phyloP scores from a whole-genome alignment of 1,139 yeast genomes.

The Scheffersomyces titani region DNA sequence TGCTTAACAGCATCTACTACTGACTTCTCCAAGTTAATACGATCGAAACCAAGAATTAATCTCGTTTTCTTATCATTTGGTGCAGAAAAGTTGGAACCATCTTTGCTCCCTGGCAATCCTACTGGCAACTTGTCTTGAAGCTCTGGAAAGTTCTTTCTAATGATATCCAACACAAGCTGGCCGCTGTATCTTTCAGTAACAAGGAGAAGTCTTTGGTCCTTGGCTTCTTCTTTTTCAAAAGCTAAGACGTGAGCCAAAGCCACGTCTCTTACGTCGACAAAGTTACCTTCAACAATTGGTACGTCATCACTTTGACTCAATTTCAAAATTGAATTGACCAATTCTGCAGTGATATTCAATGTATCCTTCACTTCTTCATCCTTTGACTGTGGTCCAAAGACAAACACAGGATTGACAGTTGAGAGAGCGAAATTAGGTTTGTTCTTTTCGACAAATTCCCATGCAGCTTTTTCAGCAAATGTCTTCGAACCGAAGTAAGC shows the following conservation, averaged over 20 bases:
- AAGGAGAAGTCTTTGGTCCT: slow-evolving; percentile 11
- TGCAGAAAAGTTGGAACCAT: slow-evolving; percentile 8
- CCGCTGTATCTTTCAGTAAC: slow-evolving; percentile 19
- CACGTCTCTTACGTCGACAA: slow-evolving; percentile 16
- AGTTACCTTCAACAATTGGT: slow-evolving; percentile 13
- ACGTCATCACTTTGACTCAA: slow-evolving; percentile 14
- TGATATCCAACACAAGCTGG: slow-evolving; percentile 18
- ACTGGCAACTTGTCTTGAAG: slow-evolving; percentile 24
- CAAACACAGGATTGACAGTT: slow-evolving; percentile 33
- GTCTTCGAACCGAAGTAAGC: slow-evolving; percentile 34
- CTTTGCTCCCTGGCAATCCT: slow-evolving; percentile 25
- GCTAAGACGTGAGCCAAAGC: slow-evolving; percentile 15
- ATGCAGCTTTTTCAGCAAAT: slow-evolving; percentile 29
- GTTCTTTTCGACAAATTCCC: slow-evolving; percentile 28
- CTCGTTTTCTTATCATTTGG: slow-evolving; percentile 27
- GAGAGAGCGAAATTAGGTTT: slow-evolving; percentile 20
- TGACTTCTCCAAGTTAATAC: slow-evolving; percentile 35
- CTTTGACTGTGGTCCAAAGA: slow-evolving; percentile 44
- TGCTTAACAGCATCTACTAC: slow-evolving; percentile 48
- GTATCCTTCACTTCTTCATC: slow-evolving; percentile 20
- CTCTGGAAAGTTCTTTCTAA: slow-evolving; percentile 25
- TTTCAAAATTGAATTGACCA: slow-evolving; percentile 25
- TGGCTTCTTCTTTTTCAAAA: slow-evolving; percentile 9
- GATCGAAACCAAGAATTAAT: slow-evolving; percentile 35
- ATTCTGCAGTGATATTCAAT: slow-evolving; percentile 36